phyloP scores from a whole-genome alignment of 139 green algal genomes.

The Coelastrella sp. region DNA sequence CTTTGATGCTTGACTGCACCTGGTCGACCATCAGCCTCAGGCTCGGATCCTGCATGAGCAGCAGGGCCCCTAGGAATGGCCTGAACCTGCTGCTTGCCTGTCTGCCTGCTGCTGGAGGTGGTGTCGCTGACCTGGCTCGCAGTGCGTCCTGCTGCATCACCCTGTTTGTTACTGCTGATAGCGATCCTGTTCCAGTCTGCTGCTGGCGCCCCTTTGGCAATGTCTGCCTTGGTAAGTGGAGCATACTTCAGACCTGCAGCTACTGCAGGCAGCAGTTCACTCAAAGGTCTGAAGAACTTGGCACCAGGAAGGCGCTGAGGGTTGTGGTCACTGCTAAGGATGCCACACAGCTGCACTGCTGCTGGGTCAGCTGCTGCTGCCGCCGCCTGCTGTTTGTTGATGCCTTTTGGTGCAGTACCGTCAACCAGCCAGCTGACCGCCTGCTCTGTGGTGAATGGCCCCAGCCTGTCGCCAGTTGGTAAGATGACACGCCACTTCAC shows the following conservation, averaged over 20 bases:
- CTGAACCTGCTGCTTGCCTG: neutral
- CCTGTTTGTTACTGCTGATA: neutral
- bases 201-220: conserved; percentile 9
- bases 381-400: neutral
- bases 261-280: conserved; percentile 10
- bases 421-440: neutral
- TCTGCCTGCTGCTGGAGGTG: neutral
- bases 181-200: neutral
- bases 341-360: conserved; percentile 12
- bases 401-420: neutral
- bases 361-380: neutral
- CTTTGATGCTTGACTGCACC: neutral
- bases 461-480: neutral
- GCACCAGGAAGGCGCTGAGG: conserved; percentile 28
- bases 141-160: neutral
- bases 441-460: neutral
- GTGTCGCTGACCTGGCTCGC: neutral
- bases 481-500: conserved; percentile 32
- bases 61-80: neutral
- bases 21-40: no score
- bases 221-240: conserved; percentile 12
- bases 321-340: conserved; percentile 6
- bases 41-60: no score
- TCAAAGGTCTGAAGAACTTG: conserved; percentile 15
- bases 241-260: conserved; percentile 3